Percentiles rank a stretch among this genome's conserved stretches.
phyloP scores from a whole-genome alignment of 352 stramenopile species.

The Globisporangium sylvaticum region DNA sequence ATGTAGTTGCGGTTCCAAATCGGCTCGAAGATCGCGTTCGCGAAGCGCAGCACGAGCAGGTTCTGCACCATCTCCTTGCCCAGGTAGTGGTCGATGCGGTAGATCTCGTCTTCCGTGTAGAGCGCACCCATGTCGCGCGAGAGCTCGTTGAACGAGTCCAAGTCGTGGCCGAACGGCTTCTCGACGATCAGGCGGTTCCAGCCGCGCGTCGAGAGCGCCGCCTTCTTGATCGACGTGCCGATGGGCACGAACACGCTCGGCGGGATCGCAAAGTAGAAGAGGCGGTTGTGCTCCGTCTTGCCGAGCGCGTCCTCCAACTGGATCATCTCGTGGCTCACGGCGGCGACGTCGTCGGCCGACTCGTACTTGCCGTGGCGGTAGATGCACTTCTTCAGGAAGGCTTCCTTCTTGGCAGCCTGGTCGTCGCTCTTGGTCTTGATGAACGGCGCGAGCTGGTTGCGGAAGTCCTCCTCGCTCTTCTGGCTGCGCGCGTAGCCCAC shows the following conservation, averaged over 20 bases:
- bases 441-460: constrained; percentile 59
- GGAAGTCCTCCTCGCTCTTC: constrained; percentile 86
- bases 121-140: constrained; percentile 83
- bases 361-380: constrained; percentile 83
- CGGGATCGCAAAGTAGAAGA: constrained; percentile 98
- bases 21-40: constrained; percentile 96
- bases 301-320: constrained; percentile 50
- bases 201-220: constrained; percentile 80
- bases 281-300: constrained; percentile 58
- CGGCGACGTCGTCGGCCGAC: constrained; percentile 72
- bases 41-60: constrained; percentile 94
- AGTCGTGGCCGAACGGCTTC: constrained; percentile 97
- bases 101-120: constrained; percentile 89
- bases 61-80: constrained; percentile 99
- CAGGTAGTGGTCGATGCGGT: constrained; percentile 97
- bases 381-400: constrained; percentile 74
- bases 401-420: constrained; percentile 40
- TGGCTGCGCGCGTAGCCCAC: constrained; percentile 80
- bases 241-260: constrained; percentile 95
- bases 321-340: constrained; percentile 71
- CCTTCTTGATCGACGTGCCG: constrained; percentile 90
- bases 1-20: constrained; percentile 97
- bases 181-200: constrained; percentile 98
- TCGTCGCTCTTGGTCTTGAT: constrained; percentile 65
- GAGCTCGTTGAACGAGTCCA: constrained; percentile 90